phyloP scores from a whole-genome alignment of 163 green algal species.

The Scenedesmus sp. region DNA sequence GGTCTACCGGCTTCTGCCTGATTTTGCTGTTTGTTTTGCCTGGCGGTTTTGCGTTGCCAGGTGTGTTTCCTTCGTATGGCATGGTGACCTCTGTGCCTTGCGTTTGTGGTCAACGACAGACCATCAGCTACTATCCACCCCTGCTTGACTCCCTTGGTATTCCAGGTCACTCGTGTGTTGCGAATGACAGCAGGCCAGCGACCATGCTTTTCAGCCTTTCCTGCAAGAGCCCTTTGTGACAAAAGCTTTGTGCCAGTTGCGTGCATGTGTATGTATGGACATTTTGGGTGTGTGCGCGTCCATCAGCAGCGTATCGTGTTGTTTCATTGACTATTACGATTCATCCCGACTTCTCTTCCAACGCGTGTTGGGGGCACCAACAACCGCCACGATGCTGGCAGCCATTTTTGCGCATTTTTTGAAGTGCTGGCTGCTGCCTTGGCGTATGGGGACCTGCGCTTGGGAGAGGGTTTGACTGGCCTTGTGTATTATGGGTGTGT shows the following conservation, averaged over 20 bases:
- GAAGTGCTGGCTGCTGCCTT: not conserved
- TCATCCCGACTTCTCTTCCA: not conserved
- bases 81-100: not conserved
- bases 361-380: not conserved
- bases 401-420: not conserved
- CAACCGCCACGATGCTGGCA: not conserved
- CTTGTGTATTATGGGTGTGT: not conserved
- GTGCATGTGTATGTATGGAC: slow-evolving; percentile 6
- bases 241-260: not conserved
- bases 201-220: not conserved
- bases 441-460: not conserved
- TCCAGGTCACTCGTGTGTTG: not conserved
- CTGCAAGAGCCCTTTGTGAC: not conserved
- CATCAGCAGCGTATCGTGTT: not conserved
- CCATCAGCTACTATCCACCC: not conserved
- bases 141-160: not conserved
- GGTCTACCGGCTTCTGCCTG: not conserved
- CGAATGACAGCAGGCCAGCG: not conserved
- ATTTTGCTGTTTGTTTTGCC: not conserved
- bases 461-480: not conserved
- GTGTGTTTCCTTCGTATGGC: not conserved
- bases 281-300: not conserved
- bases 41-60: not conserved
- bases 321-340: not conserved
- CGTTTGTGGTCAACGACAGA: not conserved